Evolutionary conservation across 2,329 filamentous ascomycete species (phyloP).

Genomic region (Aspergillus tubingensis): DNA sequence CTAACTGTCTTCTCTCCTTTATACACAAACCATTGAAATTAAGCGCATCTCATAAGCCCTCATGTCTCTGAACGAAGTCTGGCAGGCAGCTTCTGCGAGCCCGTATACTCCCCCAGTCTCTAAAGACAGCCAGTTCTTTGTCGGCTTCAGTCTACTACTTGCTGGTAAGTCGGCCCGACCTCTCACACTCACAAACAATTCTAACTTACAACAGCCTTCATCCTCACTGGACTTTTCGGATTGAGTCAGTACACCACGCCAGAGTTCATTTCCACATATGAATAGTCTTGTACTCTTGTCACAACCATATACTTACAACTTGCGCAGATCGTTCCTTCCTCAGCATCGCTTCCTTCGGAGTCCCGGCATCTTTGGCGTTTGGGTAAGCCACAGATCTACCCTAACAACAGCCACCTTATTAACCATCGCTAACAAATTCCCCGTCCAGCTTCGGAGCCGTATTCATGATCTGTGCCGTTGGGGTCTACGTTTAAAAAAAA

Average conservation of each 20-base stretch:
- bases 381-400: conserved; percentile 64
- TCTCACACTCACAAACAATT: background rate
- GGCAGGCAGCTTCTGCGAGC: conserved; percentile 86
- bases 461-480: conserved; percentile 98
- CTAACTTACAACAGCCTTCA: conserved; percentile 52
- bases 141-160: conserved; percentile 75
- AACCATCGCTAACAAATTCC: conserved; percentile 13
- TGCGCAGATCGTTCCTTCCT: conserved; percentile 73
- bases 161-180: conserved; percentile 51
- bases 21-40: background rate
- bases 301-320: conserved; percentile 12
- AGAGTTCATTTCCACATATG: too few species aligned
- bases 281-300: background rate
- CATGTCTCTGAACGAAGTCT: conserved; percentile 80
- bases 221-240: conserved; percentile 77
- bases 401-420: conserved; percentile 1
- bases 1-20: conserved; percentile 1
- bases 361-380: conserved; percentile 85
- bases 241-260: conserved; percentile 64
- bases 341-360: conserved; percentile 74
- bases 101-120: conserved; percentile 78
- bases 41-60: conserved; percentile 16
- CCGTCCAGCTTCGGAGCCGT: conserved; percentile 79
- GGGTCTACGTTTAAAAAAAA: conserved; percentile 81
- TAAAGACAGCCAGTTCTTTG: conserved; percentile 80